Evolutionary conservation across 164 flowering plant genomes (phyloP), one percentile per base, ranked within the genome.

Genomic region (Vitis cinerea): DNA sequence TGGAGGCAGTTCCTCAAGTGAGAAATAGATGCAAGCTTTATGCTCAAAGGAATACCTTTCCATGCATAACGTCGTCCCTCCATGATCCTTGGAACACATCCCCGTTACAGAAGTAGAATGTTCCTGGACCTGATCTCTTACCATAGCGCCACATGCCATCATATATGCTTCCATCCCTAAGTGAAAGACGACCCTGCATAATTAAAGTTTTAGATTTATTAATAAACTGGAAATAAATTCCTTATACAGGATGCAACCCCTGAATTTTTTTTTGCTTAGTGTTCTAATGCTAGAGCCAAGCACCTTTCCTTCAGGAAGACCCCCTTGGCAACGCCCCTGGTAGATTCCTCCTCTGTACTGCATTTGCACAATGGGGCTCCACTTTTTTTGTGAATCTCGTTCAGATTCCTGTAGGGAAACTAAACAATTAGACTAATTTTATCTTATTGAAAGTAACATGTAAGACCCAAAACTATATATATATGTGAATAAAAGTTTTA

Each of bases 271-370:
- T 64, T 59, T 52, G 2, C 12, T 44, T 9, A 23, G 12, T 27
- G 14, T 12, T 16, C 13, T 8, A 37, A 53, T 1, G 65, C n/a
- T 51, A 37, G 23, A 49, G 51, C 11, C 50, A 3, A 70, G 52
- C 81, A 95, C 99, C 93, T 90, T 92, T 70, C 99, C 98, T 87
- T 95, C 98, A 51, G 98, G 99, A 79, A 95, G 96, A 63, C 99
- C 99, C 64, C 98, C 99, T 81, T 92, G 90, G 79, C 90, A 83
- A 47, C 87, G 90, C 15, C 99, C 98, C 75, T 31, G 77, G 74
- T 88, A 92, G 49, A 78, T 63, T 66, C 98, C 97, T 75, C 97
- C 96, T 70, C 88, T 79, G 78, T 92, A 92, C 65, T 82, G 81
- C 85, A 95, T 90, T 83, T 91, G 93, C 74, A 83, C 79, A 53